These are phyloP conservation scores for Scortechinia acanthostroma DNA, from an alignment of 2,329 filamentous ascomycete species.

Conservation along the genomic window DNA sequence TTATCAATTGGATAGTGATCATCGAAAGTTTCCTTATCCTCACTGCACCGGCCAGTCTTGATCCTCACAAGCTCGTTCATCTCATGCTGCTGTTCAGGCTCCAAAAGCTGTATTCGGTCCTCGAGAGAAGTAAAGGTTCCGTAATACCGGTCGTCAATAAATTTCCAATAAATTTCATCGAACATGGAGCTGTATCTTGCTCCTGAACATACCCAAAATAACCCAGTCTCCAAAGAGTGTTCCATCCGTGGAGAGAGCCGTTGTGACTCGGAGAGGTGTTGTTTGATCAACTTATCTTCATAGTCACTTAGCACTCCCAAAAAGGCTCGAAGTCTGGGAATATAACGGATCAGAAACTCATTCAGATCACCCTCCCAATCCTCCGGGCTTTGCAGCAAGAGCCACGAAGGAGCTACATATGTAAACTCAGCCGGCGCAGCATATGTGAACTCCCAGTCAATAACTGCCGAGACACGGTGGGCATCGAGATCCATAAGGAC, in stretches of 20 bases:
- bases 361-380: slow-evolving; percentile 15
- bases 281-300: slow-evolving; percentile 10
- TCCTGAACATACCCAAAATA: slow-evolving; percentile 17
- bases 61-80: neutral
- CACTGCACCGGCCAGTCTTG: neutral
- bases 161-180: slow-evolving; percentile 18
- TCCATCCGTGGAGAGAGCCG: slow-evolving; percentile 13
- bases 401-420: slow-evolving; percentile 3
- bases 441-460: slow-evolving; percentile 18
- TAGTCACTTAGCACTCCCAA: slow-evolving; percentile 5
- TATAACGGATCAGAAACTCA: slow-evolving; percentile 11
- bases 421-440: slow-evolving; percentile 12
- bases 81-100: neutral
- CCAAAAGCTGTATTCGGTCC: neutral
- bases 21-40: neutral
- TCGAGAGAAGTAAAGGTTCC: slow-evolving; percentile 6
- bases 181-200: slow-evolving; percentile 13
- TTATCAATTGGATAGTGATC: neutral
- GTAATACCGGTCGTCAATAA: slow-evolving; percentile 14
- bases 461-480: slow-evolving; percentile 4
- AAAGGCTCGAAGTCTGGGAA: slow-evolving; percentile 11
- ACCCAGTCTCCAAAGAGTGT: slow-evolving; percentile 12
- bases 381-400: slow-evolving; percentile 9
- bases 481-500: neutral
- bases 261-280: slow-evolving; percentile 9